Evolutionary conservation across 2,329 filamentous ascomycete genomes (phyloP).

Genomic region (Sporothrix pseudoabietina): DNA sequence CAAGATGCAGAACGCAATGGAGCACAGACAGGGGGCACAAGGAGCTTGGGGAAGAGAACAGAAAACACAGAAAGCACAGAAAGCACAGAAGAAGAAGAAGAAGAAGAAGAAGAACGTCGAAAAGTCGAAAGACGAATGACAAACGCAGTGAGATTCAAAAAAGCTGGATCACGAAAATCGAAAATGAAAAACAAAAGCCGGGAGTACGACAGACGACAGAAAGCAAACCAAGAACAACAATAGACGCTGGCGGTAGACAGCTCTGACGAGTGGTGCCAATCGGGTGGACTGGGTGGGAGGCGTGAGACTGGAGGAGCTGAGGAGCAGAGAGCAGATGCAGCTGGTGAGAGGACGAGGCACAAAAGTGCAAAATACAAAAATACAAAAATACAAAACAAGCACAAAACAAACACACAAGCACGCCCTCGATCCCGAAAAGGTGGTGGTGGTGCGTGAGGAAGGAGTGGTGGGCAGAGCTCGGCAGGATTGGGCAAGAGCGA

Average conservation of each 20-base stretch:
- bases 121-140: neutral
- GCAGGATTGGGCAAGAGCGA: slow-evolving; percentile 8
- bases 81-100: neutral
- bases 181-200: neutral
- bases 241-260: neutral
- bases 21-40: neutral
- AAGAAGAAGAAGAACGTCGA: neutral
- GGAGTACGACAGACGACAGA: neutral
- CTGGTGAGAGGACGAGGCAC: neutral
- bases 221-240: neutral
- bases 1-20: neutral
- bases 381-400: neutral
- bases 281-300: slow-evolving; percentile 11
- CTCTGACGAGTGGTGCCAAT: slow-evolving; percentile 11
- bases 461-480: slow-evolving; percentile 1
- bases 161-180: neutral
- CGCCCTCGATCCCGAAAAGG: slow-evolving; percentile 2
- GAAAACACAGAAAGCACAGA: neutral
- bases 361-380: neutral
- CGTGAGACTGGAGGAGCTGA: slow-evolving; percentile 21
- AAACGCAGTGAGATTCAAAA: neutral
- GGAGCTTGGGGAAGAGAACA: neutral
- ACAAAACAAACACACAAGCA: neutral
- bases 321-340: neutral
- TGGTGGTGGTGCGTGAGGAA: neutral